Evolutionary conservation across 768 basidiomycete species (phyloP), one percentile per base, ranked within the genome.

Genomic region (Amanita rimosa): DNA sequence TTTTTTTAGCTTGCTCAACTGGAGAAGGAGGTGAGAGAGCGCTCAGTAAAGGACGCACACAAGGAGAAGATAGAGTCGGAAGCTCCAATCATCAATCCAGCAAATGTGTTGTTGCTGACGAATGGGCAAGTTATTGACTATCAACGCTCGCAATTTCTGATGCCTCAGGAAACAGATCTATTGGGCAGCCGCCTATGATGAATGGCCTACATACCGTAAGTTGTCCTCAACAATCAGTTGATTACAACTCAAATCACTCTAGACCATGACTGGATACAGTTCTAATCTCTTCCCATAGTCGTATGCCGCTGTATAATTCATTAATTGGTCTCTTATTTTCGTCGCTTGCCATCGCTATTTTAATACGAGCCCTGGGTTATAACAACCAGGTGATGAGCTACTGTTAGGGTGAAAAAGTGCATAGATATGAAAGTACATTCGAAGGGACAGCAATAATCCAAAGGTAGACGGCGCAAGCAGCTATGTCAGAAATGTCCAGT

Each of bases 1-100:
- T 38, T 10, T 48, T 54, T 50, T 9, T 51, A 90, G 85, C 57
- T 95, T 60, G 74, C 79, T 3, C 69, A 76, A 31, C 70, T 98
- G 36, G 92, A 96, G 70, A 92, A 86, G 67, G 84, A 95, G 60
- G 80, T 97, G 36, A 81, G 79, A 63, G 94, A 95, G 61, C 77
- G 86, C 39, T 78, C 85, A 26, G 84, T 85, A 68, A 93, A 89
- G 66, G 86, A 93, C 31, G 75, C 72, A 22, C 81, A 84, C 62
- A 95, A 96, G 69, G 92, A 95, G 70, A 76, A 90, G 62, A 81
- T 81, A 43, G 93, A 95, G 57, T 78, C 89, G 10, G 82, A 89
- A 49, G 79, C 81, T 46, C 85, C 86, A 4, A 89, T 95, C 55
- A 89, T 95, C 67, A 92, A 91, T 61, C 87, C 89, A 49, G 86